Percentiles rank a stretch among this genome's conserved stretches.
Evolutionary conservation across 1,284 basidiomycete genomes (phyloP).

Genomic region (Trichosporon inkin): DNA sequence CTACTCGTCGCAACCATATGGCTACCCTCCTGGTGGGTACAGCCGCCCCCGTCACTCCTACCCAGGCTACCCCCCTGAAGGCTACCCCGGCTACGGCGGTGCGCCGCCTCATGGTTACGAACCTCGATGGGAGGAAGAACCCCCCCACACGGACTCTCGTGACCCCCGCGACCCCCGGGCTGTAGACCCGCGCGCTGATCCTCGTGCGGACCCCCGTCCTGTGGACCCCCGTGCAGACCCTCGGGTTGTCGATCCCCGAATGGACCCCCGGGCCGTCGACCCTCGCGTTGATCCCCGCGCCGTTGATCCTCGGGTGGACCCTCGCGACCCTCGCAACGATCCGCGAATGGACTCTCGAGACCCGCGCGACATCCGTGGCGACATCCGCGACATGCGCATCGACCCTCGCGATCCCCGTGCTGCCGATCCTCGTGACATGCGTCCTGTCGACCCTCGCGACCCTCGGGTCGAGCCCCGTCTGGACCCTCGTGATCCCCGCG

Average conservation of each 20-base stretch:
- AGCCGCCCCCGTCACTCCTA: constrained; percentile 5
- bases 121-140: constrained; percentile 17
- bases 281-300: not conserved
- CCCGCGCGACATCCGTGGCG: not conserved
- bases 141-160: not conserved
- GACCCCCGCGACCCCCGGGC: constrained; percentile 10
- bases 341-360: constrained; percentile 3
- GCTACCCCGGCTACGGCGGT: constrained; percentile 7
- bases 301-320: constrained; percentile 3
- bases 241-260: not conserved
- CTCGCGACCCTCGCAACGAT: not conserved
- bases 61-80: constrained; percentile 7
- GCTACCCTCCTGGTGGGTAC: constrained; percentile 8
- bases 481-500: constrained; percentile 9
- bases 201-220: constrained; percentile 1
- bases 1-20: constrained; percentile 14
- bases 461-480: not conserved
- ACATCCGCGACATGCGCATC: not conserved
- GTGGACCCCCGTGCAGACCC: not conserved
- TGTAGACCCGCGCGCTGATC: not conserved
- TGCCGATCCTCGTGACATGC: not conserved
- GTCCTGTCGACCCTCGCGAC: not conserved
- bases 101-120: constrained; percentile 15
- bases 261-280: too few species aligned
- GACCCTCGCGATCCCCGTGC: constrained; percentile 11